A percentile compares a stretch with the other conserved stretches of the same genome.
Evolutionary conservation across 768 basidiomycete genomes (phyloP).

Genomic region (Boletus rubescentipes): DNA sequence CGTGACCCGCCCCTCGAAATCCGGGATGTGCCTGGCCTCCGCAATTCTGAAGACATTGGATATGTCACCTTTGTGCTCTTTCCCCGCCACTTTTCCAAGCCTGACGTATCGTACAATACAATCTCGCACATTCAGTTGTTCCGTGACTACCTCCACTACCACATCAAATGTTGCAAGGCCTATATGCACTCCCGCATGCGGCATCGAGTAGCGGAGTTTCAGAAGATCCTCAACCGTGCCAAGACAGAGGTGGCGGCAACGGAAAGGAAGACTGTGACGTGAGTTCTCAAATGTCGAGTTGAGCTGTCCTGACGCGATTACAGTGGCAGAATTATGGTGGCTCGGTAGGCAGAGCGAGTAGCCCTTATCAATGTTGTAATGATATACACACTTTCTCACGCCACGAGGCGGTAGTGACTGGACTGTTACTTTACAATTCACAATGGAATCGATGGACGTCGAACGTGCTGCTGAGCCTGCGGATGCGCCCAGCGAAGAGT

Average conservation of each 20-base stretch:
- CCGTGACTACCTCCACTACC: conserved; percentile 99
- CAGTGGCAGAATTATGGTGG: conserved; percentile 59
- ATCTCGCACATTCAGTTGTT: conserved; percentile 96
- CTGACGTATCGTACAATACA: conserved; percentile 64
- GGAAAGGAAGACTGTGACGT: conserved; percentile 93
- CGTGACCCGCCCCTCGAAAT: conserved; percentile 98
- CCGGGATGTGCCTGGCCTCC: conserved; percentile 77
- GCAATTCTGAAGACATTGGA: conserved; percentile 83
- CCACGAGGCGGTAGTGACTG: conserved; percentile 1
- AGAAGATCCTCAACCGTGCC: conserved; percentile 92
- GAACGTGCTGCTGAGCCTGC: conserved; percentile 2
- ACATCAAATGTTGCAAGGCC: conserved; percentile 98
- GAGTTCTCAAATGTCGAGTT: conserved; percentile 12
- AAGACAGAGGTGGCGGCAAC: conserved; percentile 84
- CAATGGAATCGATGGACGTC: conserved; percentile 16
- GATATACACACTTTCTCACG: conserved; percentile 17
- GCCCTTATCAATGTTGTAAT: background rate
- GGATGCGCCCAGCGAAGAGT: conserved; percentile 4
- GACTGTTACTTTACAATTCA: background rate
- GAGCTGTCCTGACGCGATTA: conserved; percentile 9
- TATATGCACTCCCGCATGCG: conserved; percentile 99
- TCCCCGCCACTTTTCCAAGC: conserved; percentile 89
- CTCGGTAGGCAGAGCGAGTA: conserved; percentile 37
- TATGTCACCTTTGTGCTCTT: conserved; percentile 98
- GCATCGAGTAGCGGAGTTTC: conserved; percentile 90